Evolutionary conservation across 2,329 filamentous ascomycete genomes (phyloP), one percentile per base, ranked within the genome.

Genomic region (Botryotinia narcissicola): DNA sequence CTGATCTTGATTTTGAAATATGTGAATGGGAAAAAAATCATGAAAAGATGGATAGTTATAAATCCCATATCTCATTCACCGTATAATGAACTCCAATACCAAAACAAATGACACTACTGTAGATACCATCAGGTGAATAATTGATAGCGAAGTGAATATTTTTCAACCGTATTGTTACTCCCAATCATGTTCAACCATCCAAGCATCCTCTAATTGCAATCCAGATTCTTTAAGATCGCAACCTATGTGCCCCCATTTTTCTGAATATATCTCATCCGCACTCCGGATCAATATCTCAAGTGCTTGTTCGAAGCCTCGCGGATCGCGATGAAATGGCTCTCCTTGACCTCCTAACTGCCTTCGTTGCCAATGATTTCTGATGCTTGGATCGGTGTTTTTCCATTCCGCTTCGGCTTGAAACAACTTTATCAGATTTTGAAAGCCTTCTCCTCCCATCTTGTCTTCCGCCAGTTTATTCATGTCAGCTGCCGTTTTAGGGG

Each of bases 261-360:
- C 80, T 10, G 73, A 80, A 84, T 18, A 77, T 76, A 85, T 80
- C 74, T 82, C 80, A 20, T 81, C 78, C 0, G 85, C 86, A 25
- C 83, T 82, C 75, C 85, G 84, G 32, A 84, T 85, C 32, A 85
- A 78, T 66, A 87, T 81, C 73, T 83, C 81, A 73, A 87, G 83
- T 3, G 81, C 83, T 63, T 81, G 79, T 8, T 83, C 81, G 70
- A 87, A 81, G 1, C 86, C 87, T 1, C 82, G 82, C 0, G 84
- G 76, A 64, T 86, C 82, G 73, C 87, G 84, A 79, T 88, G 86
- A 73, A 85, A 89, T 5, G 86, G 86, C 77, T 89, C 87, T n/a
- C 85, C 87, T 44, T 83, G 70, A 1, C 87, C 87, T 59, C 87
- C 87, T 16, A 80, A 82, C 77, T 89, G 87, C 40, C 83, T 83